These are phyloP conservation scores for Tarenaya hassleriana DNA, from an alignment of 345 rosid species.

Conservation along the genomic window DNA sequence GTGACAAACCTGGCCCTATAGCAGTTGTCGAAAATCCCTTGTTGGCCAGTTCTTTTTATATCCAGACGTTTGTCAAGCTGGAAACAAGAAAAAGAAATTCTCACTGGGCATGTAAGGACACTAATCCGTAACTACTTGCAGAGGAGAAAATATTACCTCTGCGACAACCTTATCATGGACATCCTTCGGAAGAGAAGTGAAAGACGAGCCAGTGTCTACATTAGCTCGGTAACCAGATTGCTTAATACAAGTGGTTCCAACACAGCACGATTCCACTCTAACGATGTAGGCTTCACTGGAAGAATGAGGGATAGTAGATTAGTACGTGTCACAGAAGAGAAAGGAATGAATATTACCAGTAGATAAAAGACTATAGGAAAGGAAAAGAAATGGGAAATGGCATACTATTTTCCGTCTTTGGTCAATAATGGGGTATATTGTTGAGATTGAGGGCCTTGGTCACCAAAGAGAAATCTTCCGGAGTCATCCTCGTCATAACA, in stretches of 20 bases:
- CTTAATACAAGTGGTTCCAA: slow-evolving; percentile 49
- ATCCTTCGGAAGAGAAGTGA: slow-evolving; percentile 57
- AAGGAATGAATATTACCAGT: background rate
- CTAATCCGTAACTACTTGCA: background rate
- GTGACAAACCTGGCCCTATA: slow-evolving; percentile 49
- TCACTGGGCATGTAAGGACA: slow-evolving; percentile 5
- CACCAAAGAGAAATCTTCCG: slow-evolving; percentile 65
- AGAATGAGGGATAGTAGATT: no score
- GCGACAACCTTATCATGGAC: slow-evolving; percentile 34
- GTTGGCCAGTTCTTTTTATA: slow-evolving; percentile 36
- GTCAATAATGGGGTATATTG: slow-evolving; percentile 49
- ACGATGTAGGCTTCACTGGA: slow-evolving; percentile 35
- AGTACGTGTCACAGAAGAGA: no score
- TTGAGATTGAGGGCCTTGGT: slow-evolving; percentile 46
- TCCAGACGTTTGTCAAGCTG: slow-evolving; percentile 53
- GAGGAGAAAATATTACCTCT: slow-evolving; percentile 37
- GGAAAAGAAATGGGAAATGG: background rate
- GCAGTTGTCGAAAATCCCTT: slow-evolving; percentile 53
- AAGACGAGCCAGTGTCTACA: slow-evolving; percentile 66
- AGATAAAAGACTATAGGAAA: background rate
- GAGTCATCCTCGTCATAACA: slow-evolving; percentile 60
- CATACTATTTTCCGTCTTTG: slow-evolving; percentile 53
- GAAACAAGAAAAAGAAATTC: slow-evolving; percentile 8
- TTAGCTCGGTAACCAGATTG: slow-evolving; percentile 41
- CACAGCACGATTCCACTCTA: slow-evolving; percentile 50